These are phyloP conservation scores for Solanum habrochaites DNA, from an alignment of 257 asterid species.

Conservation along the genomic window DNA sequence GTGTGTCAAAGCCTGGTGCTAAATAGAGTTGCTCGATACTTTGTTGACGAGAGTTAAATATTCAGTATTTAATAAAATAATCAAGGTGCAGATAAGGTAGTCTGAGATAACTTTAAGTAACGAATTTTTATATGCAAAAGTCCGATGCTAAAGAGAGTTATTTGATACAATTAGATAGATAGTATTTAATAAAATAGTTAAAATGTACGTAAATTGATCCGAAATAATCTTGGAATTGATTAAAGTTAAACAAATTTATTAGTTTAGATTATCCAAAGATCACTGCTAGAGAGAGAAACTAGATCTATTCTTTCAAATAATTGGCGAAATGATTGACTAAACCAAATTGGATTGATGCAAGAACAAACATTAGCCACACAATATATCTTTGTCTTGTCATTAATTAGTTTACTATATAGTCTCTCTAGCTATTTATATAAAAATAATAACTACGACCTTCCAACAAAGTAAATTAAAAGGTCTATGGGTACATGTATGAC, in stretches of 20 bases:
- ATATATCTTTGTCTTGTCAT: background rate
- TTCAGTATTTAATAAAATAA: background rate
- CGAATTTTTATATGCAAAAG: background rate
- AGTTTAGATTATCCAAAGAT: background rate
- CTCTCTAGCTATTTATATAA: background rate
- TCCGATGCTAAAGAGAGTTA: fast-evolving
- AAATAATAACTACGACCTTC: background rate
- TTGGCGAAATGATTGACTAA: background rate
- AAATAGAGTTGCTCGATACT: background rate
- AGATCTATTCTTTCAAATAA: background rate
- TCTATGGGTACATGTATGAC: background rate
- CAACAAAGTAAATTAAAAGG: background rate
- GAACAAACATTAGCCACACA: background rate
- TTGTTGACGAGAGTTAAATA: background rate
- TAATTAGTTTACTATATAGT: background rate
- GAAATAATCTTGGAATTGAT: background rate
- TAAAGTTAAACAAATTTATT: background rate
- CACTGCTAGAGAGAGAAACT: background rate
- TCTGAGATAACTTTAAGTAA: background rate
- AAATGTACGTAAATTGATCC: background rate
- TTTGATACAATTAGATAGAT: background rate
- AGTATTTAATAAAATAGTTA: background rate
- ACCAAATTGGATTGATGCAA: background rate
- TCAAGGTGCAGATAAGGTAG: fast-evolving
- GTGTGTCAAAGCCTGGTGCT: fast-evolving